A percentile compares a stretch with the other conserved stretches of the same genome.
Evolutionary conservation across 257 asterid species (phyloP).

Genomic region (Anisodus acutangulus): DNA sequence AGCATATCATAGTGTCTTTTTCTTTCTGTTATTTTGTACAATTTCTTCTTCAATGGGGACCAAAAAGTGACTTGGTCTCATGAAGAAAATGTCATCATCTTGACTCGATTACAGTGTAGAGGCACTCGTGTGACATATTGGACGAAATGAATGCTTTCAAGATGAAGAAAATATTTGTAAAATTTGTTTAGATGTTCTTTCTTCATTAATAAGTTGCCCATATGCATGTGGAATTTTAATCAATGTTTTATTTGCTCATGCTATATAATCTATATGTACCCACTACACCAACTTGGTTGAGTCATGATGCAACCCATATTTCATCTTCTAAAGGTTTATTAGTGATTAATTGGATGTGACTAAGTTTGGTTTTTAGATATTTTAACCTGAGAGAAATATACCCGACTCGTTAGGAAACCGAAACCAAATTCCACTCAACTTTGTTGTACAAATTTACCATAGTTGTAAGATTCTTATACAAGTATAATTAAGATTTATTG

Average conservation of each 20-base stretch:
- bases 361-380: not conserved
- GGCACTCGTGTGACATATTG: constrained; percentile 23
- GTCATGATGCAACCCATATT: not conserved
- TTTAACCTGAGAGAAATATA: not conserved
- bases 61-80: not conserved
- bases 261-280: not conserved
- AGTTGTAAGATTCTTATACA: too few species aligned
- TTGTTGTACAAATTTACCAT: too few species aligned
- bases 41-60: not conserved
- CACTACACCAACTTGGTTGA: constrained; percentile 15
- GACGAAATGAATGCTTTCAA: constrained; percentile 31
- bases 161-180: not conserved
- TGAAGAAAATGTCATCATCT: constrained; percentile 8
- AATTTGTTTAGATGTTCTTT: not conserved
- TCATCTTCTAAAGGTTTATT: constrained; percentile 13
- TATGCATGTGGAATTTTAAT: not conserved
- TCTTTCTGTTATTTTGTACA: constrained; percentile 7
- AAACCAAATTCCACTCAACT: too few species aligned
- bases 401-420: too few species aligned
- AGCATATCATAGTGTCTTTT: not conserved
- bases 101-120: not conserved
- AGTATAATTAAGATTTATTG: too few species aligned
- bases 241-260: not conserved
- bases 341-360: not conserved
- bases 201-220: not conserved